These are phyloP conservation scores for Pichia cephalocereana DNA, from an alignment of 805 yeast species.

Conservation along the genomic window DNA sequence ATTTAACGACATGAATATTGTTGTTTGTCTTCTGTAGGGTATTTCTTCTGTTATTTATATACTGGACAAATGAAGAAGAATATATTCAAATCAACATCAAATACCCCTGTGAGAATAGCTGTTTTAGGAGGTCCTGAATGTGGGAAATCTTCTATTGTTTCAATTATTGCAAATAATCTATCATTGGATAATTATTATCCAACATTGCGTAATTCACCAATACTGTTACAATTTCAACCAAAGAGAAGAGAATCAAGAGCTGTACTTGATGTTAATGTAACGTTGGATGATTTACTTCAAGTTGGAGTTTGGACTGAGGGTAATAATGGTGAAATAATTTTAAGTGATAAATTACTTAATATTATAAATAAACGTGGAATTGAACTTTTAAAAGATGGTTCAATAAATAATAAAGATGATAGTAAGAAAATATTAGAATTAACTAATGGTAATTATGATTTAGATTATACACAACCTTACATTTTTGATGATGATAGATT, in stretches of 20 bases:
- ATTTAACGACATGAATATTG: too few relatives aligned
- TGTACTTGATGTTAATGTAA: constrained; percentile 39
- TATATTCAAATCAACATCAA: constrained; percentile 22
- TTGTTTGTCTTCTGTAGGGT: too few relatives aligned
- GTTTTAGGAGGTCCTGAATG: constrained; percentile 25
- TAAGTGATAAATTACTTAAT: constrained; percentile 12
- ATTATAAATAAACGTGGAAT: not conserved
- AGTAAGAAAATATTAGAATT: not conserved
- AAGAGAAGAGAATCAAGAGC: constrained; percentile 29
- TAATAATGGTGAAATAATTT: constrained; percentile 6
- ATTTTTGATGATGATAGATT: constrained; percentile 12
- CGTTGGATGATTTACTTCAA: constrained; percentile 28
- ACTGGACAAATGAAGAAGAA: constrained; percentile 7
- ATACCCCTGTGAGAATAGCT: constrained; percentile 24
- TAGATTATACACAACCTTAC: constrained; percentile 18
- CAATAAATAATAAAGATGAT: not conserved
- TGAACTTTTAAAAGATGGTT: not conserved
- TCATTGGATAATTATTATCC: constrained; percentile 65
- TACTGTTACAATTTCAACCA: constrained; percentile 48
- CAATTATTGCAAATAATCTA: constrained; percentile 21
- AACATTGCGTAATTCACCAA: constrained; percentile 51
- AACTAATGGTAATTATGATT: constrained; percentile 21
- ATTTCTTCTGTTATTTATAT: not conserved
- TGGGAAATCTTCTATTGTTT: constrained; percentile 24
- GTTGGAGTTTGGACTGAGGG: constrained; percentile 16